phyloP scores from a whole-genome alignment of 306 rosid species.

The Cajanus cajan region DNA sequence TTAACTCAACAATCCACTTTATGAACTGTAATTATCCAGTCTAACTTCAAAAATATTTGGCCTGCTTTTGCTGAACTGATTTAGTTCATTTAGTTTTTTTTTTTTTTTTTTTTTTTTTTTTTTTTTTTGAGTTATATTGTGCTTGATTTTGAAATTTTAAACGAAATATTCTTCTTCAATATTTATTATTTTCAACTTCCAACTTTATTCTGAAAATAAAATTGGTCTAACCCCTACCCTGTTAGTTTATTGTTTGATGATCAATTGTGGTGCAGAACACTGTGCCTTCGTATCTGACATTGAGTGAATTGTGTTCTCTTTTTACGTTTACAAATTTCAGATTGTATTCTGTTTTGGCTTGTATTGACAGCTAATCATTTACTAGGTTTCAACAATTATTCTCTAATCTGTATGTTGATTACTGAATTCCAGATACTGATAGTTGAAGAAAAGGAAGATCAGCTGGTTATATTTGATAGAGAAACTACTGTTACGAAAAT shows the following conservation, averaged over 20 bases:
- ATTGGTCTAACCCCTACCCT: background rate
- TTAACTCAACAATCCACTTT: background rate
- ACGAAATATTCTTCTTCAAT: background rate
- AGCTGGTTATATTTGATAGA: background rate
- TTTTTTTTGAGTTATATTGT: too few relatives aligned
- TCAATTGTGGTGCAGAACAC: background rate
- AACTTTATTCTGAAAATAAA: background rate
- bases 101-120: too few relatives aligned
- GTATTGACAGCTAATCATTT: background rate
- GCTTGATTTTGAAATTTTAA: too few relatives aligned
- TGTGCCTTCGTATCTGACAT: background rate
- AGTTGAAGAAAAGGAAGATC: conserved; percentile 21
- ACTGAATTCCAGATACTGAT: conserved; percentile 23
- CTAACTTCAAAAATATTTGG: background rate
- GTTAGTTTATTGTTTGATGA: background rate
- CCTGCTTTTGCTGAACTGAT: background rate
- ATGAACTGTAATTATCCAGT: background rate
- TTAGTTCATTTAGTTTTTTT: too few relatives aligned
- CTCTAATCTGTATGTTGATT: conserved; percentile 1
- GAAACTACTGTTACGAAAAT: background rate
- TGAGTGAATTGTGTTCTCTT: background rate
- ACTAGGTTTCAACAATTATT: background rate
- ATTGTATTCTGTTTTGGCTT: background rate
- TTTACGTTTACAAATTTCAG: background rate
- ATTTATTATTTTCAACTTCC: background rate